A percentile compares a stretch with the other conserved stretches of the same genome.
These are phyloP conservation scores for Verticillium alfalfae DNA, from an alignment of 2,329 filamentous ascomycete species.

Conservation along the genomic window DNA sequence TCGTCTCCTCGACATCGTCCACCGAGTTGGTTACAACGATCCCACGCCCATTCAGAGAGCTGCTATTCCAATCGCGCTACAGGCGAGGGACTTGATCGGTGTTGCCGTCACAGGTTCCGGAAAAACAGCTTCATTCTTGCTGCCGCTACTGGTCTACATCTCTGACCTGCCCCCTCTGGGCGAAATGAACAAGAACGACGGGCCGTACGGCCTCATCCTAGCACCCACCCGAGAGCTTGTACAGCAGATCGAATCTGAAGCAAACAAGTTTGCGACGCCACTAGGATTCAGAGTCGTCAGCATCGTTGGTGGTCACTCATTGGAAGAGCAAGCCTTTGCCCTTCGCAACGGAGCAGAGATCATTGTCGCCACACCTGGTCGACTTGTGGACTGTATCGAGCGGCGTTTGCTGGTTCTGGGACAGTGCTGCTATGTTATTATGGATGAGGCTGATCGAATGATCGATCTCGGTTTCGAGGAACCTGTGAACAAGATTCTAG, in stretches of 20 bases:
- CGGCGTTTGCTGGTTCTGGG: conserved; percentile 82
- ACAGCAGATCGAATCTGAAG: conserved; percentile 94
- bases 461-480: conserved; percentile 98
- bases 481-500: conserved; percentile 93
- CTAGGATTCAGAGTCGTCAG: conserved; percentile 93
- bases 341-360: conserved; percentile 93
- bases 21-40: conserved; percentile 82
- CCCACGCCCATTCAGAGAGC: conserved; percentile 89
- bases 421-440: conserved; percentile 98
- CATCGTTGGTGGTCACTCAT: conserved; percentile 93
- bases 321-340: conserved; percentile 90
- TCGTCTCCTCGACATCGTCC: conserved; percentile 73
- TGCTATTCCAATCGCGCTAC: conserved; percentile 89
- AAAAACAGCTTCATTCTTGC: conserved; percentile 92
- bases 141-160: conserved; percentile 92
- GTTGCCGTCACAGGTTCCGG: conserved; percentile 97
- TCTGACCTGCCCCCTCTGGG: conserved; percentile 80
- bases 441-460: conserved; percentile 99
- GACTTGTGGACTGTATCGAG: conserved; percentile 95
- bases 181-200: conserved; percentile 84
- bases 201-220: conserved; percentile 93
- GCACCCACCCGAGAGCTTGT: conserved; percentile 95
- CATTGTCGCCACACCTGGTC: conserved; percentile 95
- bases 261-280: conserved; percentile 83
- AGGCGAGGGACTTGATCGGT: conserved; percentile 93